Base-by-base conservation (phyloP, 495 filamentous ascomycete genomes). In the Geopyxis carbonaria region DNA sequence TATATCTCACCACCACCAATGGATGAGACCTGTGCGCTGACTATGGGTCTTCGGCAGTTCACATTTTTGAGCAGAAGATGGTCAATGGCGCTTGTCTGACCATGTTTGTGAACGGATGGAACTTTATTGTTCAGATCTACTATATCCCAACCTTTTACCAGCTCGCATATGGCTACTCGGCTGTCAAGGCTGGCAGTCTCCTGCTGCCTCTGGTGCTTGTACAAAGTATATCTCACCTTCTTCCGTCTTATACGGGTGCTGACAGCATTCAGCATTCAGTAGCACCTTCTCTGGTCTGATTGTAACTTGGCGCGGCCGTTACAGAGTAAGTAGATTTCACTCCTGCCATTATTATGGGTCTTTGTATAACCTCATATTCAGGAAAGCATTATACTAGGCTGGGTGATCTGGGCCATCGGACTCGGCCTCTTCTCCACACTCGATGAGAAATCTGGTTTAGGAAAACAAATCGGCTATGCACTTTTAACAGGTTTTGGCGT, bases 111-210 rank as follows among this genome's bases (percentile, higher is more conserved):
- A 65, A 67, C 27, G 66, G 66, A 2, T 71, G 68, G 66, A 67
- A 67, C 41, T 67, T 68, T 40, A 45, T 69, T 22, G 63, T 67
- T 1, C 66, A 70, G 46, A 54, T 67, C 2, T 70, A 70, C 48
- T 71, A 69, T 38, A 65, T 71, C 27, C 67, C 68, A 5, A 64
- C 62, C 5, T 70, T 70, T 44, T 72, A 67, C 42, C 67, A 72
- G 46, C 52, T 72, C 39, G 65, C 64, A 1, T 68, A 67, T 40
- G 60, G 56, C 3, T 70, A 70, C 38, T 65, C 64, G 1, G 59
- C 66, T 0, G 62, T 67, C 1, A 63, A 60, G 31, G 58, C 66
- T 5, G 68, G 63, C 4, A 64, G 66, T 4, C 63, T 70, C 60
- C 38, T 72, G 21, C 43, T 72, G n/a, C 66, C 67, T 5, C 61